Evolutionary conservation across 345 rosid genomes (phyloP), one percentile per base, ranked within the genome.

Genomic region (Raphanus raphanistrum): DNA sequence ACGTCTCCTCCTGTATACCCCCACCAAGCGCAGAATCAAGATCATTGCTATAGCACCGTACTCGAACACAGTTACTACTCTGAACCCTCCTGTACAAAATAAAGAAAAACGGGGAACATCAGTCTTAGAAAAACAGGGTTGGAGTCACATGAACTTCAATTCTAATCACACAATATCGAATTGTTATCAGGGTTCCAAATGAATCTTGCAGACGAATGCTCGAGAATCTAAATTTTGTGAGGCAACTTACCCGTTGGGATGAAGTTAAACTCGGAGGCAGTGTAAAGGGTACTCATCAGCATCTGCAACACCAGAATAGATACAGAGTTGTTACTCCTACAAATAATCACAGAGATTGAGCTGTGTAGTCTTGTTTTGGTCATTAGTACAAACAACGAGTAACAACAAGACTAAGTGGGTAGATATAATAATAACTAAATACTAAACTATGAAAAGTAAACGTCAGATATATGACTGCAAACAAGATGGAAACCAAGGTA

Each of bases 181-280:
- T 9, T 33, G 45, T 8, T 38, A 33, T 33, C 3, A 38, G 12
- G 45, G 12, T 43, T 43, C 50, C 50, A 12, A 45, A 45, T 50
- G 17, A 52, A n/a, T 43, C 15, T 43, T 73, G 5, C 35, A 63
- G 71, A 64, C 43, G 15, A 21, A 57, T 38, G 45, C n/a, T 1
- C 25, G 36, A 50, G n/a, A 11, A 54, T 36, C 15, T 55, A 58
- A 27, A 77, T 50, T 8, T 64, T 32, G 17, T 31, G 43, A 80
- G 65, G 74, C 4, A 52, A 61, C 80, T 74, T 79, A 88, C 97
- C 93, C 2, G 88, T 86, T 10, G 92, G 96, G 66, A 92, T 87
- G 80, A 92, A 89, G 76, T 88, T 84, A 28, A 90, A 86, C 17
- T 90, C 89, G 38, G 87, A 81, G n/a, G 90, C 87, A 55, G 86